phyloP scores from a whole-genome alignment of 257 asterid genomes.

The Rubia yunnanensis region DNA sequence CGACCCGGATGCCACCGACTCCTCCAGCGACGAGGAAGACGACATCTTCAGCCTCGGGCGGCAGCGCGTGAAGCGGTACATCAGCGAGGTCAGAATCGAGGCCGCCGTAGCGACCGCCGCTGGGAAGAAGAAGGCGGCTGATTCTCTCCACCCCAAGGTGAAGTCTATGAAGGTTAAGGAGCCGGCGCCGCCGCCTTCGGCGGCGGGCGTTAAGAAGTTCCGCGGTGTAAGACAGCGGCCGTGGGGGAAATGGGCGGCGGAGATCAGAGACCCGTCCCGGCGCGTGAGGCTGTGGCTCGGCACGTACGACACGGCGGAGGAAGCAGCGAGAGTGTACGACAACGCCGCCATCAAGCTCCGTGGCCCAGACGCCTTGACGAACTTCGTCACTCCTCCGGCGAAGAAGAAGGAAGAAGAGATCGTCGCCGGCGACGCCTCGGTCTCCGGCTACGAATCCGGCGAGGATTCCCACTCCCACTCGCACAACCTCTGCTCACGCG shows the following conservation, averaged over 20 bases:
- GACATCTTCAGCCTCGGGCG: slow-evolving; percentile 30
- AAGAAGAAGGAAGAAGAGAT: slow-evolving; percentile 13
- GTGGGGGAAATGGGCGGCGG: slow-evolving; percentile 51
- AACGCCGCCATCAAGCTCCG: slow-evolving; percentile 41
- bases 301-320: slow-evolving; percentile 45
- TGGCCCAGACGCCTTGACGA: slow-evolving; percentile 41
- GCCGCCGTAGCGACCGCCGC: neutral
- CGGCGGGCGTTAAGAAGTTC: slow-evolving; percentile 22
- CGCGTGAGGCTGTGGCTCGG: slow-evolving; percentile 46
- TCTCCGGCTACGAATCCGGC: slow-evolving; percentile 57
- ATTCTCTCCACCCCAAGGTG: slow-evolving; percentile 22
- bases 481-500: slow-evolving; percentile 14
- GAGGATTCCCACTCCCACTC: slow-evolving; percentile 44
- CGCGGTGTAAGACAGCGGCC: slow-evolving; percentile 46
- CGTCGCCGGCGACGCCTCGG: slow-evolving; percentile 13
- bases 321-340: slow-evolving; percentile 46
- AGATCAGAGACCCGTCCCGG: slow-evolving; percentile 39
- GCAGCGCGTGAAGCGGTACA: slow-evolving; percentile 49
- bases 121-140: slow-evolving; percentile 17
- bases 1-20: slow-evolving; percentile 81
- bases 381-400: slow-evolving; percentile 29
- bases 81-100: slow-evolving; percentile 48
- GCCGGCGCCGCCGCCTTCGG: slow-evolving; percentile 1
- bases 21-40: slow-evolving; percentile 64
- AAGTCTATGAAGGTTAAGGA: slow-evolving; percentile 27